Base-by-base conservation (phyloP, 1,284 basidiomycete genomes). In the Abortiporus biennis region DNA sequence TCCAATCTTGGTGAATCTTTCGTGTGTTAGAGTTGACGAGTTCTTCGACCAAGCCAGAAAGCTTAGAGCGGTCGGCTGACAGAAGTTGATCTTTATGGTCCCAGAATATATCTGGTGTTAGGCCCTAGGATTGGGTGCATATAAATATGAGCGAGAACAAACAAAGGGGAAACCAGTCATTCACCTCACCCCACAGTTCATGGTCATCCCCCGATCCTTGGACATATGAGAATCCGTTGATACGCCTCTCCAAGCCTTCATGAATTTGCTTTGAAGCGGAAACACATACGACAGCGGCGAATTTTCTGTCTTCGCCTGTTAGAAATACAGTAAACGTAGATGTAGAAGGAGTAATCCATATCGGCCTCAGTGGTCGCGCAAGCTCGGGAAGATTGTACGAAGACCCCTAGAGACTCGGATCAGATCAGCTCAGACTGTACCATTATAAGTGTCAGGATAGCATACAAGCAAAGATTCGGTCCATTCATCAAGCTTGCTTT, bases 131-230 rank as follows among this genome's bases (percentile, higher is more conserved):
- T 3, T 16, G n/a, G 4, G 3, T 19, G 33, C 6, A n/a, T n/a
- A n/a, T n/a, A n/a, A n/a, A n/a, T n/a, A n/a, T n/a, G n/a, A n/a
- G n/a, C n/a, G n/a, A n/a, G n/a, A n/a, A n/a, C n/a, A n/a, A n/a
- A n/a, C n/a, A n/a, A n/a, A n/a, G n/a, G n/a, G n/a, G n/a, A n/a
- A n/a, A n/a, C n/a, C n/a, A n/a, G n/a, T n/a, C n/a, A n/a, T n/a
- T n/a, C n/a, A n/a, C n/a, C 76, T 76, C 75, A 30, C 85, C 77
- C 90, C 90, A 93, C 5, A 84, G 66, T 57, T 93, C 91, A 54
- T 93, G 89, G 54, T 93, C 91, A 54, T 93, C 90, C 0, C 90
- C 91, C 0, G 86, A 87, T 2, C 92, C 92, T 61, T 94, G 91
- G 6, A 94, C 76, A 54, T 94, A 94, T 3, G 76, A 68, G 54